phyloP scores from a whole-genome alignment of 345 rosid species.

The Populus ilicifolia region DNA sequence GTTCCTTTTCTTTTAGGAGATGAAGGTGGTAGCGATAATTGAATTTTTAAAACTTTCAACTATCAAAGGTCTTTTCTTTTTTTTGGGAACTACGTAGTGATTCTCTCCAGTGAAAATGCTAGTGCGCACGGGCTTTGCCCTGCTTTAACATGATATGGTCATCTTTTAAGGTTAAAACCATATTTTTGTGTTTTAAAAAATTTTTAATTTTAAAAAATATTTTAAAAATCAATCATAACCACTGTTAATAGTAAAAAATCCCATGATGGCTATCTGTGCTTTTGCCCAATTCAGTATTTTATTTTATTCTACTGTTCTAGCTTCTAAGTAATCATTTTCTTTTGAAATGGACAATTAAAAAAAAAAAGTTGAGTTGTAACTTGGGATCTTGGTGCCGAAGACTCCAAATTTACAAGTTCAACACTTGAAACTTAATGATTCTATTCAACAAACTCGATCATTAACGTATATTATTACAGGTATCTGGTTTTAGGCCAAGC shows the following conservation, averaged over 20 bases:
- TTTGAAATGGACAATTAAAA: not conserved
- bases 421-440: not conserved
- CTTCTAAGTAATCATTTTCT: not conserved
- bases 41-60: not conserved
- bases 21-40: not conserved
- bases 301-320: not conserved
- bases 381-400: not conserved
- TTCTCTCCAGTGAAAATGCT: not conserved
- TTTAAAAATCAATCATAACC: too few species aligned
- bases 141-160: not conserved
- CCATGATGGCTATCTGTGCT: not conserved
- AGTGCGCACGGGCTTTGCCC: not conserved
- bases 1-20: not conserved
- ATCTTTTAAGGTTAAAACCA: not conserved
- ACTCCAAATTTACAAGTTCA: not conserved
- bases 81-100: not conserved
- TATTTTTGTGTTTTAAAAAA: too few species aligned
- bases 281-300: not conserved
- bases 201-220: too few species aligned
- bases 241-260: not conserved
- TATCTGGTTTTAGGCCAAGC: slow-evolving; percentile 84
- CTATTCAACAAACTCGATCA: not conserved
- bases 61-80: not conserved
- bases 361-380: not conserved
- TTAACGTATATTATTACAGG: slow-evolving; percentile 29